These are phyloP conservation scores for Russula earlei DNA, from an alignment of 768 basidiomycete species.

Conservation along the genomic window DNA sequence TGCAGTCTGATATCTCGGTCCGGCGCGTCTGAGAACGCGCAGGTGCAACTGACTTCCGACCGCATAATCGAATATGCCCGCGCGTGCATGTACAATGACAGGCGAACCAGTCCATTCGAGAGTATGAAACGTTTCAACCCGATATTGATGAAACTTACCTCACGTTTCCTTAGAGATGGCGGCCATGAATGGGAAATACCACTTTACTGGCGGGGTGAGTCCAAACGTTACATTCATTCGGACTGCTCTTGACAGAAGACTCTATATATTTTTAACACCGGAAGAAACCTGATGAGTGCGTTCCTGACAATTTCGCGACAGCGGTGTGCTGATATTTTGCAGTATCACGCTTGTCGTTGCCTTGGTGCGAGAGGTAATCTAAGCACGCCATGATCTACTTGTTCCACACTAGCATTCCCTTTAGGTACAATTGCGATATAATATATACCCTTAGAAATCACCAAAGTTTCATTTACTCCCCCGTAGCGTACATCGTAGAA, in stretches of 20 bases:
- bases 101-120: constrained; percentile 65
- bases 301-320: constrained; percentile 11
- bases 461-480: neutral
- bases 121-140: constrained; percentile 31
- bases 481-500: constrained; percentile 10
- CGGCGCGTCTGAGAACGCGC: constrained; percentile 39
- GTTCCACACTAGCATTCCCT: neutral
- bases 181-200: constrained; percentile 49
- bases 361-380: constrained; percentile 56
- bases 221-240: neutral
- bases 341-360: constrained; percentile 68
- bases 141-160: neutral
- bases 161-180: constrained; percentile 41
- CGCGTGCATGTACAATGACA: constrained; percentile 58
- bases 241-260: constrained; percentile 1
- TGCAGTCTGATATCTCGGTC: constrained; percentile 47
- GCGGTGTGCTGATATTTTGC: neutral
- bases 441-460: constrained; percentile 5
- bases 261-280: neutral
- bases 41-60: constrained; percentile 65
- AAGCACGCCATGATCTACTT: constrained; percentile 5
- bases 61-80: constrained; percentile 60
- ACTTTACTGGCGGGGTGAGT: constrained; percentile 68
- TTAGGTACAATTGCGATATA: neutral
- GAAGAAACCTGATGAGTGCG: constrained; percentile 78